Percentiles rank a stretch among this genome's conserved stretches.
Conservation (phyloP, 2,329 filamentous ascomycete species). For the Aspergillus carbonarius region DNA sequence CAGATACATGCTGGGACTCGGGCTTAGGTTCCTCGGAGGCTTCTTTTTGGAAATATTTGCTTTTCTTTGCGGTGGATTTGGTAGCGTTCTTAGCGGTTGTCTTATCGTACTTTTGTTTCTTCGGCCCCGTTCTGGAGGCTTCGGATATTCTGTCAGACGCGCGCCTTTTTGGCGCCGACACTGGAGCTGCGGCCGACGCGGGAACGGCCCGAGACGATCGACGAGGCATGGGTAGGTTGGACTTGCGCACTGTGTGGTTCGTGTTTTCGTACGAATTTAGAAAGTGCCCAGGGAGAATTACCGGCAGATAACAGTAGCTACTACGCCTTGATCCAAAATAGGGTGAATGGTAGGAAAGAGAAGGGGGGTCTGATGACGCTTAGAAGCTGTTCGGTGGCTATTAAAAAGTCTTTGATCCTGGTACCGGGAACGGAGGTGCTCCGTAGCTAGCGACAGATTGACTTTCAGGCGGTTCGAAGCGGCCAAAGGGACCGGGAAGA, state of each 20-base stretch:
- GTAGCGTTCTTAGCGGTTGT: constrained; percentile 17
- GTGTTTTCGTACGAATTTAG: neutral
- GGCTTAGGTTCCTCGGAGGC: constrained; percentile 35
- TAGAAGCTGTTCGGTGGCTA: constrained; percentile 8
- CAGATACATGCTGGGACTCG: constrained; percentile 29
- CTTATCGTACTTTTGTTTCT: constrained; percentile 33
- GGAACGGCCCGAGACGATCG: constrained; percentile 39
- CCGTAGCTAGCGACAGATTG: constrained; percentile 20
- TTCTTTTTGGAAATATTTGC: constrained; percentile 52
- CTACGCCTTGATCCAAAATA: neutral
- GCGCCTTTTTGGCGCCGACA: constrained; percentile 34
- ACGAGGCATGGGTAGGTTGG: constrained; percentile 32
- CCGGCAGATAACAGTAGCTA: constrained; percentile 12
- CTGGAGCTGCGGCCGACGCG: constrained; percentile 31
- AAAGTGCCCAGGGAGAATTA: neutral
- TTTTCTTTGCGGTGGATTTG: constrained; percentile 48
- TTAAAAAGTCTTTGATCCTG: constrained; percentile 9
- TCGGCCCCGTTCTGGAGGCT: constrained; percentile 27
- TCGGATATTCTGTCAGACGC: constrained; percentile 33
- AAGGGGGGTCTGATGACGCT: constrained; percentile 6
- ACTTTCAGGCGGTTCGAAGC: constrained; percentile 17
- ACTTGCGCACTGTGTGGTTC: neutral
- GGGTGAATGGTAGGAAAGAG: neutral
- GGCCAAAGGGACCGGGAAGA: constrained; percentile 19
- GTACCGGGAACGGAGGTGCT: constrained; percentile 6